These are phyloP conservation scores for Botrytis tulipae DNA, from an alignment of 2,329 filamentous ascomycete genomes.

Conservation along the genomic window DNA sequence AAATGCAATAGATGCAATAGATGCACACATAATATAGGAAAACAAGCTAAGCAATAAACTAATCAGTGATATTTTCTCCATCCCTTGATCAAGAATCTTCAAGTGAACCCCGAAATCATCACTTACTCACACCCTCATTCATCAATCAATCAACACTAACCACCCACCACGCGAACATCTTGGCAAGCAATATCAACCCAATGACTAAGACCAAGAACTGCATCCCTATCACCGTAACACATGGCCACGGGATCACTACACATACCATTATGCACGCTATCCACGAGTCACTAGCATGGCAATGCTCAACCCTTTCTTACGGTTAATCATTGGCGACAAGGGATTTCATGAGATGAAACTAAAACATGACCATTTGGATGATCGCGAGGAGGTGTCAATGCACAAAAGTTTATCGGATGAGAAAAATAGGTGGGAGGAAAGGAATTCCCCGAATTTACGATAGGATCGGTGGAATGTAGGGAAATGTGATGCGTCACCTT, in stretches of 20 bases:
- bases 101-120: neutral
- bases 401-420: neutral
- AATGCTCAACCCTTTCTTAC: neutral
- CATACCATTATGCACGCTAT: neutral
- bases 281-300: conserved; percentile 12
- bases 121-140: neutral
- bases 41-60: neutral
- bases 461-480: neutral
- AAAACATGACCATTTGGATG: conserved; percentile 5
- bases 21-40: neutral
- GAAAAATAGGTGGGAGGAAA: neutral
- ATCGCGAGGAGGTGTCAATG: neutral
- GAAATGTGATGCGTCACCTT: neutral
- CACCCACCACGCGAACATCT: neutral
- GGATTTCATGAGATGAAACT: neutral
- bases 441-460: neutral
- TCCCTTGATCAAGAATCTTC: neutral
- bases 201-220: neutral
- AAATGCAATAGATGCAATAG: neutral
- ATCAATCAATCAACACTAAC: neutral
- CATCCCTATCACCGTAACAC: neutral
- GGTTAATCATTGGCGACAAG: neutral
- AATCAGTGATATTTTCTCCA: neutral
- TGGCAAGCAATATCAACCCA: neutral
- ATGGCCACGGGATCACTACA: conserved; percentile 14